Base-by-base conservation (phyloP, 2,329 filamentous ascomycete species). In the Fusarium ambrosium region DNA sequence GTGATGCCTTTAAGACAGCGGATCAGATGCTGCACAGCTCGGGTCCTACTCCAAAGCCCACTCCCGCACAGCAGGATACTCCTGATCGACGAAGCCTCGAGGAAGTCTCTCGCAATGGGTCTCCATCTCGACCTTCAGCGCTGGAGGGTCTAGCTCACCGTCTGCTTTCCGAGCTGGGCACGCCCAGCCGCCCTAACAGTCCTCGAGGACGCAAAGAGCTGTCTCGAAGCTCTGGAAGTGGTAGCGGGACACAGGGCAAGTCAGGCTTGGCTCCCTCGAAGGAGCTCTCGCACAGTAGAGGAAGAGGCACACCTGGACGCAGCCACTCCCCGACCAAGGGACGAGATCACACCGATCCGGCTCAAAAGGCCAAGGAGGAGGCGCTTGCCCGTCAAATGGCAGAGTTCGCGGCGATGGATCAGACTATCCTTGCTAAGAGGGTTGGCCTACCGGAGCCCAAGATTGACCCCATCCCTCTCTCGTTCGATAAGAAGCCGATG, bases 91-190 rank as follows among this genome's bases (percentile, higher is more conserved):
- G 83, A 4, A 86, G 83, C 64, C 78, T 84, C 20, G 86, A 88
- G 36, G 87, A 85, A 18, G 64, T 78, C 24, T 82, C 84, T 2
- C 86, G 87, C 6, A 85, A 85, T 27, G 81, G 81, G 10, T 91
- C 90, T 0, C 89, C 90, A 0, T 84, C 86, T 18, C 84, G 88
- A 11, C 86, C 88, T 8, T 89, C 87, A 2, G 87, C 86, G 0
- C 82, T 92, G 4, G 91, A 92, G 74, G 88, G 89, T 0, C 87
- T 92, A 41, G 90, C 90, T 0, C 91, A 92, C 78, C 88, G 90
- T 7, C 86, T 92, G 18, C 83, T 92, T 11, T 89, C 89, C 1
- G 91, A 92, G 69, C 78, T 91, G 14, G 85, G 88, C 51, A 88
- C 88, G 1, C 88, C 89, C 2, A 89, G 83, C 70, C 85, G 88